Base-by-base conservation (phyloP, 768 basidiomycete genomes). In the Pulveroboletus frians region DNA sequence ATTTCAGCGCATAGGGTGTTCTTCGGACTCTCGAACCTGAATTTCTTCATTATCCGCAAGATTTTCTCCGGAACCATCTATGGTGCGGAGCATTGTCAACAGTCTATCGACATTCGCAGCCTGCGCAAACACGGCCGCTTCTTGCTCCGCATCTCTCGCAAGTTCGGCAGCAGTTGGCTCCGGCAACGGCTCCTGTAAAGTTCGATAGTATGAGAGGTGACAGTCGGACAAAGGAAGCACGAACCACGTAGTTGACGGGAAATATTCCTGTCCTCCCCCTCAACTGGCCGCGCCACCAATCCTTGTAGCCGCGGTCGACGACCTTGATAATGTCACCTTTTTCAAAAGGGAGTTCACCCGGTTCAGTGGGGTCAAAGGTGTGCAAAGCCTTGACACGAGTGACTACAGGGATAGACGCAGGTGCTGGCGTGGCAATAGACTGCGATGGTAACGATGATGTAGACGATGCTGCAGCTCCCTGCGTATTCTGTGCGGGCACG, bases 281-380 rank as follows among this genome's bases (percentile, higher is more conserved):
- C 39, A 94, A 67, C 57, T 96, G 92, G 1, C 95, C 95, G 20
- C 91, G 71, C 92, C 93, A 97, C 95, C 95, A 98, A 63, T 96
- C 92, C 59, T 90, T 87, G 68, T 95, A 95, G 20, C 85, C 87
- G 21, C 92, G 81, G 65, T 96, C 92, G 20, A 97, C 84, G 13
- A 98, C 94, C 61, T 92, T 92, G 73, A 97, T 92, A 39, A 95
- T 75, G 55, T 96, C 94, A 2, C 93, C 95, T 56, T 86, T 87
- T 43, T 91, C 85, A 61, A 98, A 95, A 1, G 85, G 83, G 2
- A 98, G 77, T 64, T 98, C 95, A 10, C 92, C 93, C 0, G 84
- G 78, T 58, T 94, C 91, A 0, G 86, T 83, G 0, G 92, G 85
- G 41, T 88, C 82, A 56, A 97, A 98, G 0, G 85, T 80, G 61